Conservation (phyloP, 1,284 basidiomycete genomes). For the Xanthoconium separans region DNA sequence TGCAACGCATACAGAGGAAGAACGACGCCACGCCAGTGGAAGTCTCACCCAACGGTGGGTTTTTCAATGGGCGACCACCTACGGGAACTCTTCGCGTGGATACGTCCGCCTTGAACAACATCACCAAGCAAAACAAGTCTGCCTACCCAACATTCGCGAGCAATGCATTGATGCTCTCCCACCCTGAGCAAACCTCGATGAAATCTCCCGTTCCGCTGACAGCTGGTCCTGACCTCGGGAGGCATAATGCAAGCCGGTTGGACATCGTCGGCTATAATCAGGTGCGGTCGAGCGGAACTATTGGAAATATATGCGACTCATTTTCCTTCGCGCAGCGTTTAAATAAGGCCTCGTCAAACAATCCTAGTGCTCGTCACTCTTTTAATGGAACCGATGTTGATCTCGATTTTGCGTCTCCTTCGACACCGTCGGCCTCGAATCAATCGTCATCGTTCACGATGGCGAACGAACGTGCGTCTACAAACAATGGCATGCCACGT, state of each 20-base stretch:
- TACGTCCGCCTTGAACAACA: conserved; percentile 60
- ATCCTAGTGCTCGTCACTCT: conserved; percentile 63
- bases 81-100: conserved; percentile 69
- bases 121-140: conserved; percentile 77
- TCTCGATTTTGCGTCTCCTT: conserved; percentile 52
- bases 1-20: conserved; percentile 70
- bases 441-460: conserved; percentile 45
- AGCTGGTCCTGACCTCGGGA: conserved; percentile 77
- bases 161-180: conserved; percentile 67
- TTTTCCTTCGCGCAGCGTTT: conserved; percentile 39
- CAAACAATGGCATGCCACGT: conserved; percentile 38
- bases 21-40: conserved; percentile 54
- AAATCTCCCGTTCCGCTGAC: conserved; percentile 77
- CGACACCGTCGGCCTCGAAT: conserved; percentile 41
- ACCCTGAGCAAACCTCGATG: conserved; percentile 54
- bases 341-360: conserved; percentile 50
- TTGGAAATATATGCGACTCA: conserved; percentile 9
- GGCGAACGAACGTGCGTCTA: conserved; percentile 36
- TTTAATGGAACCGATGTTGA: conserved; percentile 69
- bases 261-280: conserved; percentile 71
- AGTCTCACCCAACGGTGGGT: conserved; percentile 38
- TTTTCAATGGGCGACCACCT: conserved; percentile 59
- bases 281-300: conserved; percentile 42
- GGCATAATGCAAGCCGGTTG: conserved; percentile 63
- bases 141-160: conserved; percentile 76